phyloP scores from a whole-genome alignment of 2,329 filamentous ascomycete genomes.

The Fusarium acutatum region DNA sequence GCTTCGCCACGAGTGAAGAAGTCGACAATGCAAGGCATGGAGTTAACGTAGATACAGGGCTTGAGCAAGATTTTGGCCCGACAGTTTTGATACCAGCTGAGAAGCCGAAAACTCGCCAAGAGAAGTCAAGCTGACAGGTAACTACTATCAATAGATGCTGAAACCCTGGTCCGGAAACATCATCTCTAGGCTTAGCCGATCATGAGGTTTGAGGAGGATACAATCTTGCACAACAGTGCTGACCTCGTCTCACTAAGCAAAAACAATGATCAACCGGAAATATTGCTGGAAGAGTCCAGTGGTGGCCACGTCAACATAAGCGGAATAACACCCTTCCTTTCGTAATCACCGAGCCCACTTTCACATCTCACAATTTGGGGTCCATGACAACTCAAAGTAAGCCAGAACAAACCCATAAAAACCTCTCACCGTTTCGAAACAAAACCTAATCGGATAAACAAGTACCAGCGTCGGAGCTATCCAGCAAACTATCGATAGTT shows the following conservation, averaged over 20 bases:
- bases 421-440: not conserved
- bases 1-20: constrained; percentile 16
- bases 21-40: not conserved
- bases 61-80: constrained; percentile 32
- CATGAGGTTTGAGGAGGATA: not conserved
- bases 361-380: not conserved
- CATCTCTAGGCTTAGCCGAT: not conserved
- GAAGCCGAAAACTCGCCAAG: not conserved
- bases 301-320: constrained; percentile 2
- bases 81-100: constrained; percentile 10
- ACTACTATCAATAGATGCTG: not conserved
- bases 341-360: not conserved
- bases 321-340: not conserved
- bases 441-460: not conserved
- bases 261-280: not conserved
- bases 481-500: not conserved
- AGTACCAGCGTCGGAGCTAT: not conserved
- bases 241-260: constrained; percentile 14
- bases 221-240: not conserved
- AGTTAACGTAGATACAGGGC: constrained; percentile 20
- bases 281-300: not conserved
- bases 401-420: not conserved
- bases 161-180: not conserved
- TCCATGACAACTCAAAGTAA: not conserved
- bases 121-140: not conserved